Percentiles rank a stretch among this genome's conserved stretches.
Conservation (phyloP, 495 filamentous ascomycete genomes). For the Neurospora sp. region DNA sequence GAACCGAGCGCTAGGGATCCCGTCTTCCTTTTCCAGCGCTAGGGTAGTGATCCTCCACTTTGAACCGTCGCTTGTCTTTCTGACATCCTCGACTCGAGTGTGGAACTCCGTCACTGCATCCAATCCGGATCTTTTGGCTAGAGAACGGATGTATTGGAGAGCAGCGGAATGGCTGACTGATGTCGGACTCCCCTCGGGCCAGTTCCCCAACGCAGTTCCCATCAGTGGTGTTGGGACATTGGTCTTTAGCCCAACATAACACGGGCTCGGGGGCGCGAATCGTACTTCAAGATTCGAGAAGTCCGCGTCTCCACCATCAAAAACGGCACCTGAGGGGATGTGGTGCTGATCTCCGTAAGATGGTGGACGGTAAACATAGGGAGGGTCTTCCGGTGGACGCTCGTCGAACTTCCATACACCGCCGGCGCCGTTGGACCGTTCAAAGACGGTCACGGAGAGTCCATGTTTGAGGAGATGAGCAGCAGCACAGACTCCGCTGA, state of each 20-base stretch:
- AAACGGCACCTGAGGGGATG: constrained; percentile 5
- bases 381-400: constrained; percentile 43
- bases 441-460: constrained; percentile 54
- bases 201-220: constrained; percentile 45
- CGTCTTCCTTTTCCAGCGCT: constrained; percentile 21
- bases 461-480: constrained; percentile 50
- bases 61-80: constrained; percentile 27
- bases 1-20: background rate
- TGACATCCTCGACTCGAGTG: constrained; percentile 45
- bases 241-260: constrained; percentile 52
- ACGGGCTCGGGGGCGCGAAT: constrained; percentile 31
- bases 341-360: constrained; percentile 16
- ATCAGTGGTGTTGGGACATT: constrained; percentile 56
- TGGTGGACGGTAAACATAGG: constrained; percentile 44
- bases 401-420: constrained; percentile 61
- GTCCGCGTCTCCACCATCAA: background rate
- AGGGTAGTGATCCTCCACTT: constrained; percentile 43
- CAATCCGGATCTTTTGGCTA: constrained; percentile 38
- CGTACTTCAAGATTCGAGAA: constrained; percentile 7
- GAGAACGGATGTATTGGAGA: constrained; percentile 50
- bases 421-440: constrained; percentile 47
- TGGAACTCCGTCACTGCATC: constrained; percentile 41
- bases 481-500: constrained; percentile 55
- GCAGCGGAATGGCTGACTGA: constrained; percentile 46
- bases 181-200: constrained; percentile 48